Evolutionary conservation across 805 yeast genomes (phyloP), one percentile per base, ranked within the genome.

Genomic region (Candida tallmaniae): DNA sequence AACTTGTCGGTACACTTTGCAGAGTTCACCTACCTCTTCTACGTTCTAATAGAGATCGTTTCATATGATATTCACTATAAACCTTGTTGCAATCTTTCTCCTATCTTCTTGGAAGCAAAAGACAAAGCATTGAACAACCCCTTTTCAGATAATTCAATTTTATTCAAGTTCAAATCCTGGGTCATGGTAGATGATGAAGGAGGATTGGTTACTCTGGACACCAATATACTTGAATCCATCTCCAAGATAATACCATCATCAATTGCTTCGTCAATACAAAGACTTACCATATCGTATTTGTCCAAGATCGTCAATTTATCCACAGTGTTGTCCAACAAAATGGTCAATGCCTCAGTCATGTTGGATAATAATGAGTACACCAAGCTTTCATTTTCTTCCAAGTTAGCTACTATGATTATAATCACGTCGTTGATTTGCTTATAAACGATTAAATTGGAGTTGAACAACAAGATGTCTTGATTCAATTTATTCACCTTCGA

Each of bases 161-260:
- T 65, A 50, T 73, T 71, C 49, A 78, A 64, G 42, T 73, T 70
- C 50, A 57, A 48, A 48, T 87, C 96, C 36, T 43, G 47, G 44
- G 72, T 77, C 22, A 77, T 41, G 28, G 47, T 50, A 33, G 44
- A 47, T 15, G 44, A 44, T 21, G 48, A 60, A 29, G 96, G 95
- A 21, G 93, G 80, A 40, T 78, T 76, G n/a, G 97, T 84, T 17
- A 89, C 96, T 62, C 98, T 76, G 11, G 94, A 76, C 2, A 90
- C 89, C 47, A 93, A 84, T 27, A 85, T 78, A 23, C 82, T 76
- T 4, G 95, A 79, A 51, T 93, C 97, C 18, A 88, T 82, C 58
- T 93, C 97, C 47, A 93, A 71, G 37, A 93, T 78, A 44, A 93
- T 78, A 26, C 97, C 98, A 54, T 89, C 95, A 55, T 93, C 98